Percentiles rank a stretch among this genome's conserved stretches.
Evolutionary conservation across 495 filamentous ascomycete species (phyloP).

Genomic region (Trichoderma parareesei): DNA sequence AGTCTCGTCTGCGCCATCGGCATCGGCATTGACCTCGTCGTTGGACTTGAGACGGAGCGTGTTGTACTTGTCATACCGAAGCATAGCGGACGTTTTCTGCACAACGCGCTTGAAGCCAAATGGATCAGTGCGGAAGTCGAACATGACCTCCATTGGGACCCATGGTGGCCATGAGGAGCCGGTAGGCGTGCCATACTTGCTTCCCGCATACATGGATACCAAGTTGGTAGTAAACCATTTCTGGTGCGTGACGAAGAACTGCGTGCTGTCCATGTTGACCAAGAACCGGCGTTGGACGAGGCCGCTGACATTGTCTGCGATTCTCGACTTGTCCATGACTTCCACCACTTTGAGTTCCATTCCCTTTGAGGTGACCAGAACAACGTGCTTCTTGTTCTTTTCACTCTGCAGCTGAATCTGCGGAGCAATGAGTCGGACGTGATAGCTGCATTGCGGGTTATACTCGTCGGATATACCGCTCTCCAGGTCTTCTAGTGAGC

Average conservation of each 20-base stretch:
- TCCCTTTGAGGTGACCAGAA: conserved; percentile 87
- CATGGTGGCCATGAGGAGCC: conserved; percentile 92
- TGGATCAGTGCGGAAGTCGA: conserved; percentile 83
- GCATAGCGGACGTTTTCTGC: conserved; percentile 84
- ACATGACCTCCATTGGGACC: conserved; percentile 97
- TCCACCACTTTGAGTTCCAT: conserved; percentile 97
- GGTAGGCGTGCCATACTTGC: conserved; percentile 76
- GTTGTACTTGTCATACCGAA: conserved; percentile 97
- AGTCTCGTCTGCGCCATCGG: conserved; percentile 19
- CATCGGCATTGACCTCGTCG: conserved; percentile 70
- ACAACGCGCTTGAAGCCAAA: conserved; percentile 95
- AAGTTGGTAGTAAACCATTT: conserved; percentile 73
- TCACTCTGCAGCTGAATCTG: conserved; percentile 97
- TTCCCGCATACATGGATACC: conserved; percentile 88
- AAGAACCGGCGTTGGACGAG: conserved; percentile 90
- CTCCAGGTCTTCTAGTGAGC: conserved; percentile 49
- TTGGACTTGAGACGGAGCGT: conserved; percentile 95
- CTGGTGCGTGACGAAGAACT: conserved; percentile 94
- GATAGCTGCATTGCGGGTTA: conserved; percentile 87
- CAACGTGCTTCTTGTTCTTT: conserved; percentile 87
- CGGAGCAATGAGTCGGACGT: conserved; percentile 88
- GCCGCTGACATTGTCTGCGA: conserved; percentile 87
- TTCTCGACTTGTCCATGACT: conserved; percentile 91
- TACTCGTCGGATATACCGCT: conserved; percentile 82
- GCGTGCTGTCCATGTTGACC: conserved; percentile 89